phyloP scores from a whole-genome alignment of 176 grass and related monocot genomes.

The Typha latifolia region DNA sequence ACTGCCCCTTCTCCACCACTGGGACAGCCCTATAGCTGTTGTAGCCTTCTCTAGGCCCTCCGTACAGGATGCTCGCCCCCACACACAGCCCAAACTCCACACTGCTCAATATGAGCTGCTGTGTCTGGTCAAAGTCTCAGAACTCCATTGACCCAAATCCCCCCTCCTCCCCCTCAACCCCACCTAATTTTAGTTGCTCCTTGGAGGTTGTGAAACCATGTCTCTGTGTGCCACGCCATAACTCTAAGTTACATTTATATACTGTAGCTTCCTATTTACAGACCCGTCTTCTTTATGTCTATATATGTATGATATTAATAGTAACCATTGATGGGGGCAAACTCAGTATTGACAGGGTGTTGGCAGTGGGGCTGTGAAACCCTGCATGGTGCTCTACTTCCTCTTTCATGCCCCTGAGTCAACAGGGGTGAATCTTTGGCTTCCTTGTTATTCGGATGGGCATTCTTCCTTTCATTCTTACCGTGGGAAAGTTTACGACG shows the following conservation, averaged over 20 bases:
- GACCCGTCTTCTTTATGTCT: neutral
- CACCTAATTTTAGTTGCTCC: conserved; percentile 16
- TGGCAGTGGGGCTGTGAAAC: too few species aligned
- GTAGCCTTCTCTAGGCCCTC: conserved; percentile 30
- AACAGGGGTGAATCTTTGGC: neutral
- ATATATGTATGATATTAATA: too few species aligned
- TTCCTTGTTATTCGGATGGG: conserved; percentile 55
- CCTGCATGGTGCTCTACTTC: too few species aligned
- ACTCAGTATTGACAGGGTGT: too few species aligned
- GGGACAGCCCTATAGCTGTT: neutral
- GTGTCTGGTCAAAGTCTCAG: conserved; percentile 41
- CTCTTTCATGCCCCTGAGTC: too few species aligned
- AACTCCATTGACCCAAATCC: conserved; percentile 16
- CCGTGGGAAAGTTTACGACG: conserved; percentile 92
- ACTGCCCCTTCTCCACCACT: too few species aligned
- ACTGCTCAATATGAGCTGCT: conserved; percentile 7
- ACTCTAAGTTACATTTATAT: too few species aligned
- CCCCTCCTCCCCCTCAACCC: neutral
- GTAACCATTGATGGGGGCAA: too few species aligned
- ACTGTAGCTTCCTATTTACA: neutral
- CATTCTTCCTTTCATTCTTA: conserved; percentile 78
- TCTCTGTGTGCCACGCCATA: neutral
- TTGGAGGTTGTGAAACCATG: conserved; percentile 16
- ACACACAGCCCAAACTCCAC: conserved; percentile 7
- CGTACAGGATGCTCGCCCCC: conserved; percentile 1